Evolutionary conservation across 805 yeast species (phyloP), one percentile per base, ranked within the genome.

Genomic region (Hanseniaspora taiwanica): DNA sequence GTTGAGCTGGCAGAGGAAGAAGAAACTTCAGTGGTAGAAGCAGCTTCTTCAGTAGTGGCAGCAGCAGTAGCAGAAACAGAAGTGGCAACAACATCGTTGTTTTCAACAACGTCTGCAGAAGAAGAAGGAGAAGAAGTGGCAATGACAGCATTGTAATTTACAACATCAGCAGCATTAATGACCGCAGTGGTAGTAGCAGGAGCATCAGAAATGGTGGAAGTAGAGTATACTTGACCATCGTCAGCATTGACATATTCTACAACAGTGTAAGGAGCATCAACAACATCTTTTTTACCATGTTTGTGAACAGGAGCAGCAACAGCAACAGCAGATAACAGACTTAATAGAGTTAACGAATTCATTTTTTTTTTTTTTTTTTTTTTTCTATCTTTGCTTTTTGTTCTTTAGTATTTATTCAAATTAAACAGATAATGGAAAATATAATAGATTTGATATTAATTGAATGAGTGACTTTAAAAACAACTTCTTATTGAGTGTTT

Each of bases 1-100:
- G 24, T 65, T 10, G 56, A 39, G 44, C 44, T 29, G 19, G 58
- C 35, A 17, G 65, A 42, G 18, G 63, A 32, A 21, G 65, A 32
- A 13, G 63, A 12, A 6, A 46, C 17, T 12, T 53, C 24, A 7
- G 51, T 24, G 25, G 56, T 19, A 8, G 53, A 21, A 18, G 51
- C 17, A 21, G 68, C 44, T 34, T 64, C 35, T 13, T 56, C 37
- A 27, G 50, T 39, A 8, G 51, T 31, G 13, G 57, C 38, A 17
- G 56, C 40, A 14, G 56, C 44, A 24, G 62, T 51, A 12, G 58
- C 54, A 10, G 62, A 45, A 32, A 62, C 51, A 25, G 64, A 48
- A 40, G 64, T 52, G 32, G 68, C 14, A 19, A 40, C 6, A 19
- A 56, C 23, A 12, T 58, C 38, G n/a, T n/a, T n/a, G n/a, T 64